phyloP scores from a whole-genome alignment of 2,329 filamentous ascomycete species.

The Lasiodiplodia gonubiensis region DNA sequence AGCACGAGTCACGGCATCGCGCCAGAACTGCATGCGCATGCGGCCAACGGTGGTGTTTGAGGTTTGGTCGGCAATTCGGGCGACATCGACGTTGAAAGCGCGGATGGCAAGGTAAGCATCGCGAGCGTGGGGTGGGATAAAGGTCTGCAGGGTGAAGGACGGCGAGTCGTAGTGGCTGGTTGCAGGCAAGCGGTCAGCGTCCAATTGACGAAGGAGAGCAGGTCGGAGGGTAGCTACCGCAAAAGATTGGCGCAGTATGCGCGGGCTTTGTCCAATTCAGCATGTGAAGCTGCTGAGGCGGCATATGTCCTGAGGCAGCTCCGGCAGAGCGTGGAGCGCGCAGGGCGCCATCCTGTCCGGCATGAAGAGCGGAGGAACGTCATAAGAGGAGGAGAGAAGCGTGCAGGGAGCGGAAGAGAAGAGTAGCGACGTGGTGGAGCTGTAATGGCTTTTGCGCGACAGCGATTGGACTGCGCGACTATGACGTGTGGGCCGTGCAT shows the following conservation, averaged over 20 bases:
- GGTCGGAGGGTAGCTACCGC: conserved; percentile 46
- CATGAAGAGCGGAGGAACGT: neutral
- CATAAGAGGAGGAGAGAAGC: conserved; percentile 15
- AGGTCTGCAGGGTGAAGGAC: conserved; percentile 83
- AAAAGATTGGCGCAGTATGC: conserved; percentile 66
- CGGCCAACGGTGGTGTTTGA: conserved; percentile 85
- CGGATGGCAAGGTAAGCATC: conserved; percentile 90
- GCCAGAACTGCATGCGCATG: conserved; percentile 95
- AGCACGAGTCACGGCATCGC: conserved; percentile 79
- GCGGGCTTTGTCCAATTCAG: conserved; percentile 61
- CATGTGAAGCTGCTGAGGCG: conserved; percentile 38
- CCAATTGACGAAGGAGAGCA: neutral
- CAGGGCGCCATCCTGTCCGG: conserved; percentile 20
- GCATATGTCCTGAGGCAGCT: conserved; percentile 25
- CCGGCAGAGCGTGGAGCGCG: conserved; percentile 8
- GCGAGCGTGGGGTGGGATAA: conserved; percentile 75
- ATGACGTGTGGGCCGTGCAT: conserved; percentile 29
- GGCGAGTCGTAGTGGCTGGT: conserved; percentile 84
- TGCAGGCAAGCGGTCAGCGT: neutral
- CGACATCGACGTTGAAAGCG: conserved; percentile 90
- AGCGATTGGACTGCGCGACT: conserved; percentile 20
- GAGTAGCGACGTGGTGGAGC: conserved; percentile 2
- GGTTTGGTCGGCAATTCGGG: conserved; percentile 86
- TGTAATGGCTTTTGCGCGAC: conserved; percentile 22
- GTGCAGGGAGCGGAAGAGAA: neutral